Base-by-base conservation (phyloP, 495 filamentous ascomycete genomes). In the Penicillium tannophilum region DNA sequence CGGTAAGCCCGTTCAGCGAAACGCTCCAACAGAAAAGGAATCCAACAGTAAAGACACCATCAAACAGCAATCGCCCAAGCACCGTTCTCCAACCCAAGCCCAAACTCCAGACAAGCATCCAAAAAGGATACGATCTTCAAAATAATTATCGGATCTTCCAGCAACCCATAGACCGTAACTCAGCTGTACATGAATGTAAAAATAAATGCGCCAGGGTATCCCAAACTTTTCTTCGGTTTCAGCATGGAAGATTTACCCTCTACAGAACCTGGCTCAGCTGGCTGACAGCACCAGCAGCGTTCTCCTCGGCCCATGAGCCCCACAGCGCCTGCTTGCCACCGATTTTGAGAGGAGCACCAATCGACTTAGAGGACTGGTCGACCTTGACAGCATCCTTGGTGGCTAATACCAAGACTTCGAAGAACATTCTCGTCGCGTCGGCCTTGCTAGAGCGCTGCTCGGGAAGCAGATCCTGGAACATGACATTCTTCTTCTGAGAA, bases 391-490 rank as follows among this genome's bases (percentile, higher is more conserved):
- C 94, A 73, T 98, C 95, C 79, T 98, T 98, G 12, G 94, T 98
- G 11, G 95, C 95, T 50, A 98, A 78, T 6, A 98, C 94, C 42
- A 98, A 78, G 36, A 93, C 86, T 75, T 98, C 95, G 59, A 98
- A 98, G 77, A 98, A 98, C 93, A 98, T 96, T 79, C 96, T 96
- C 41, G 94, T 97, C 3, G 95, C 95, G 63, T 98, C 94, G 12
- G 86, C 86, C 66, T 89, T 88, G 51, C 82, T 88, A 2, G 94
- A 91, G 52, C 80, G 84, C 50, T 77, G 70, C 74, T 93, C 90
- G 1, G 94, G 94, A 2, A 97, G 82, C 46, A 98, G 82, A 39
- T 97, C 90, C 69, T 97, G 92, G 83, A 98, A 98, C 17, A 92
- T 77, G 6, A 96, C 90, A 41, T 81, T 81, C 69, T 92, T 92